Conservation (phyloP, 306 rosid species). For the Glycine tomentella region DNA sequence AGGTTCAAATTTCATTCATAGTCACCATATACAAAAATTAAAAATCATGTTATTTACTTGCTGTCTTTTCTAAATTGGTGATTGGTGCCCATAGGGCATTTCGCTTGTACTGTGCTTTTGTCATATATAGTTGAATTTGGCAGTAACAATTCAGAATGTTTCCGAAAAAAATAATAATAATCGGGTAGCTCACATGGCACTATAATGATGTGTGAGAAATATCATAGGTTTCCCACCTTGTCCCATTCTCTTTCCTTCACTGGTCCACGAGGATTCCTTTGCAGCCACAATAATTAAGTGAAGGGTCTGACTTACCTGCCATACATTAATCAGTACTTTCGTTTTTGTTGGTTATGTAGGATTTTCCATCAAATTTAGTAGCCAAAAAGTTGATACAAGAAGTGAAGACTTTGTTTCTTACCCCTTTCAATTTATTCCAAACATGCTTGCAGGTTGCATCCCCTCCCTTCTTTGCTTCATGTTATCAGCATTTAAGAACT, state of each 20-base stretch:
- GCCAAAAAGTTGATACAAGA: background rate
- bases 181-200: constrained; percentile 16
- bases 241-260: background rate
- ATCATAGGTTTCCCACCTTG: background rate
- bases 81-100: too few species aligned
- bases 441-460: too few species aligned
- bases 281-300: too few species aligned
- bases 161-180: background rate
- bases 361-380: background rate
- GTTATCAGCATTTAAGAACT: too few species aligned
- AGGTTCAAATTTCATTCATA: too few species aligned
- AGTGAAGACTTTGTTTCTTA: background rate
- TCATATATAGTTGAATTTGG: background rate
- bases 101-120: background rate
- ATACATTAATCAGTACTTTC: background rate
- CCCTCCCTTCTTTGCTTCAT: too few species aligned
- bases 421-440: background rate
- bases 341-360: background rate
- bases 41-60: too few species aligned
- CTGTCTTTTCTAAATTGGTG: too few species aligned
- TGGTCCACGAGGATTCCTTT: too few species aligned
- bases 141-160: background rate
- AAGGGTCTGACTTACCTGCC: too few species aligned
- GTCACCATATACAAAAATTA: too few species aligned
- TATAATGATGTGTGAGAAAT: constrained; percentile 1